These are phyloP conservation scores for Blepharisma stoltei DNA, from an alignment of 73 alveolate species.

Conservation along the genomic window DNA sequence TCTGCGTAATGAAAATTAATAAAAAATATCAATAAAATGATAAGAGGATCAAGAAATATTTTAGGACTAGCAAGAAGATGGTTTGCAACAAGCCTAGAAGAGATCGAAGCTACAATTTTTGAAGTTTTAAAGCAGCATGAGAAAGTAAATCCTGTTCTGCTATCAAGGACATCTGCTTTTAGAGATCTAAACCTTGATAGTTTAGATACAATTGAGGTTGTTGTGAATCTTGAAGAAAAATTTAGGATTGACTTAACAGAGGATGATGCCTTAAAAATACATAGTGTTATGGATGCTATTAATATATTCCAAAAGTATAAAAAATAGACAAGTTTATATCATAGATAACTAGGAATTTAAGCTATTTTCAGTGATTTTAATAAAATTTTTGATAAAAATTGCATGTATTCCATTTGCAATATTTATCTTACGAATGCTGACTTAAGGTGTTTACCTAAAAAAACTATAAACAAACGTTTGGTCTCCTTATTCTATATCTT, in stretches of 20 bases:
- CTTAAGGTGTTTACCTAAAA: too few relatives aligned
- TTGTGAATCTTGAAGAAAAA: conserved; percentile 18
- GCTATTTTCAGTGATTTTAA: too few relatives aligned
- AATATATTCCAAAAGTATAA: not conserved
- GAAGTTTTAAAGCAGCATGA: not conserved
- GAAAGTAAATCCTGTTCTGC: not conserved
- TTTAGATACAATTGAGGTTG: not conserved
- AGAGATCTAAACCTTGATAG: not conserved
- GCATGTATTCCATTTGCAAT: too few relatives aligned
- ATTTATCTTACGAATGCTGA: too few relatives aligned
- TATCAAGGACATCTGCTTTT: not conserved
- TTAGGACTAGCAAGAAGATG: too few relatives aligned
- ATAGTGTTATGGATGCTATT: conserved; percentile 10
- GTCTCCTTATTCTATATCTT: too few relatives aligned
- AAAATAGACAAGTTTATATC: not conserved
- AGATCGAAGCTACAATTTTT: conserved; percentile 10
- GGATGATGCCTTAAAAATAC: not conserved
- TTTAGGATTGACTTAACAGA: not conserved
- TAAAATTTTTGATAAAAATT: too few relatives aligned
- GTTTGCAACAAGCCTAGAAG: not conserved
- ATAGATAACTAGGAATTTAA: not conserved
- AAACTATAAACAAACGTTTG: too few relatives aligned
- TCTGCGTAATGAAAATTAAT: too few relatives aligned
- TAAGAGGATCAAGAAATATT: too few relatives aligned
- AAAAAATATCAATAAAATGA: too few relatives aligned